These are phyloP conservation scores for Aspergillus niger DNA, from an alignment of 2,329 filamentous ascomycete genomes.

Conservation along the genomic window DNA sequence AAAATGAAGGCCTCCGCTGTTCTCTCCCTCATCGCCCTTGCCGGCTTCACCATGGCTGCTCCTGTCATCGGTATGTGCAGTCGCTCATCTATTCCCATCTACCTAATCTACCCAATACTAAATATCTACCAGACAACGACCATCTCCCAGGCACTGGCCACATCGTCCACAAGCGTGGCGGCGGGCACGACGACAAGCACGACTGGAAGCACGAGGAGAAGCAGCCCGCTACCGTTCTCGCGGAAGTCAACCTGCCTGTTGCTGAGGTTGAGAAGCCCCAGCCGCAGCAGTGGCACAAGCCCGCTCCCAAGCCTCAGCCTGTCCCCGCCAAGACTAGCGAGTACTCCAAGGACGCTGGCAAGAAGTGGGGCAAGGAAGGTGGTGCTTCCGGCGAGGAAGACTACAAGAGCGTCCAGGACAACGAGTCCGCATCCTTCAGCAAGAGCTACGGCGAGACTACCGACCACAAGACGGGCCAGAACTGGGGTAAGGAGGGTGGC, in stretches of 20 bases:
- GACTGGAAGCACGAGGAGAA: background rate
- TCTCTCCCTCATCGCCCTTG: slow-evolving; percentile 7
- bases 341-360: background rate
- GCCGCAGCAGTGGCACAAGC: background rate
- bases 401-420: background rate
- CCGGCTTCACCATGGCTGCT: slow-evolving; percentile 6
- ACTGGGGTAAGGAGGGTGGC: background rate
- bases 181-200: background rate
- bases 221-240: no score
- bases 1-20: slow-evolving; percentile 11
- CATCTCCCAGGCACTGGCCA: no score
- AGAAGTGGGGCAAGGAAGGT: background rate
- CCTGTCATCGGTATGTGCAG: background rate
- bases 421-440: background rate
- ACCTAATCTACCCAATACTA: background rate
- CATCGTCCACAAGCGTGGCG: background rate
- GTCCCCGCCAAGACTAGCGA: background rate
- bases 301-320: background rate
- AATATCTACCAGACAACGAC: background rate
- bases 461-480: background rate
- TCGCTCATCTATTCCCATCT: background rate
- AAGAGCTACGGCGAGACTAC: background rate
- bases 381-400: background rate
- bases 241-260: no score
- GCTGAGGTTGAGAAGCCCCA: background rate